Percentiles rank a stretch among this genome's conserved stretches.
phyloP scores from a whole-genome alignment of 495 filamentous ascomycete species.

The Penicillium turbatum region DNA sequence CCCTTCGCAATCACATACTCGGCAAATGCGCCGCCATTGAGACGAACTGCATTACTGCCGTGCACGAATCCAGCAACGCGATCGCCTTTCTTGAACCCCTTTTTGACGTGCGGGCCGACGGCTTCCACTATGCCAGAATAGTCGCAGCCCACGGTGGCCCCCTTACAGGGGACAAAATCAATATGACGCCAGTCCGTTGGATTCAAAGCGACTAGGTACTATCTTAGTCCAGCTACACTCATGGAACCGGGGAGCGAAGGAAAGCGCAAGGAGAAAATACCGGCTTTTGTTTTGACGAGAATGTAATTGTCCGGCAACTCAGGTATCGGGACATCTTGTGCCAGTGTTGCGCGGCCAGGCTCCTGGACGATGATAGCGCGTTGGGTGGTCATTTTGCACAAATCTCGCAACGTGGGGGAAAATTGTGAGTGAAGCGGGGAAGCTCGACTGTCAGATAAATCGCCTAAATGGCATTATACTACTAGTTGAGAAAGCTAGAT shows the following conservation, averaged over 20 bases:
- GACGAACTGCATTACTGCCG: conserved; percentile 43
- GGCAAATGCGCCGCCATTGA: conserved; percentile 50
- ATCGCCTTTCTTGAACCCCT: conserved; percentile 42
- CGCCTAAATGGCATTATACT: neutral
- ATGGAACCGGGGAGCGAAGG: neutral
- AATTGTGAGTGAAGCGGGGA: neutral
- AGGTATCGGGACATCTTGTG: conserved; percentile 24
- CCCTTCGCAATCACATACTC: conserved; percentile 47
- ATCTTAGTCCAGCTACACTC: conserved; percentile 6
- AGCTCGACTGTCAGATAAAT: conserved; percentile 2
- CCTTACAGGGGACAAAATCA: conserved; percentile 23
- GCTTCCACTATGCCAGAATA: conserved; percentile 52
- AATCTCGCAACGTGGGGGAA: neutral
- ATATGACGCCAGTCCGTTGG: conserved; percentile 55
- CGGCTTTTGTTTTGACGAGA: conserved; percentile 41
- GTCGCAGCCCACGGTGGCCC: conserved; percentile 49
- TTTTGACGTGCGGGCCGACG: conserved; percentile 43
- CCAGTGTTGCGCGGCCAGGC: conserved; percentile 10
- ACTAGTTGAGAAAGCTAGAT: neutral
- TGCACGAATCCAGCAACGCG: conserved; percentile 46
- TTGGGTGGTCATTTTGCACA: conserved; percentile 12
- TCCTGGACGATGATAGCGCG: conserved; percentile 16
- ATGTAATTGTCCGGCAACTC: conserved; percentile 36
- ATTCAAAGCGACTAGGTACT: conserved; percentile 44
- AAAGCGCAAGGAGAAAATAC: neutral